Conservation (phyloP, 2,329 filamentous ascomycete species). For the Neopestalotiopsis sp. region DNA sequence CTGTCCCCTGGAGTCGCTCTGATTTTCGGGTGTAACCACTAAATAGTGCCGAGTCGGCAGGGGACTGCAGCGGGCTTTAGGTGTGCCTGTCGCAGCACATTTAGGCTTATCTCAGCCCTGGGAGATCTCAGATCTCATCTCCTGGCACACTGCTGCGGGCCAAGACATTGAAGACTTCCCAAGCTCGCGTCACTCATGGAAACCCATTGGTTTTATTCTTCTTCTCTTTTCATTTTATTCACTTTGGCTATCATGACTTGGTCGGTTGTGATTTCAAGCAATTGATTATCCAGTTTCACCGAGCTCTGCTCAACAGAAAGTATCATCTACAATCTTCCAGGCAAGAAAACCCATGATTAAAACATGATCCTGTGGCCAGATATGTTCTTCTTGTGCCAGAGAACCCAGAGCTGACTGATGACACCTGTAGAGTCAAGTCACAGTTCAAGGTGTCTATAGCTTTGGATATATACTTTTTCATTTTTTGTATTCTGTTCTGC, state of each 20-base stretch:
- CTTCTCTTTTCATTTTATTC: not conserved
- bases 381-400: no score
- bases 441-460: not conserved
- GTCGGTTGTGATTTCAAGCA: no score
- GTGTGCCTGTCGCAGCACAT: not conserved
- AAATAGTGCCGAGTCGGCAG: not conserved
- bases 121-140: not conserved
- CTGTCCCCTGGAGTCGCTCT: not conserved
- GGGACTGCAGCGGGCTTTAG: no score
- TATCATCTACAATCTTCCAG: not conserved
- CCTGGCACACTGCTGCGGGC: not conserved
- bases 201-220: not conserved
- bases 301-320: no score
- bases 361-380: no score
- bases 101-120: slow-evolving; percentile 1
- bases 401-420: no score
- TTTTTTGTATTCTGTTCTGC: not conserved
- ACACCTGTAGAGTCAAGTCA: not conserved
- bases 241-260: no score
- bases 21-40: not conserved
- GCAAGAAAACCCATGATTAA: no score
- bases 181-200: not conserved
- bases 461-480: not conserved
- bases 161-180: not conserved
- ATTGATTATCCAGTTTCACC: no score